Conservation (phyloP, 1,284 basidiomycete species). For the Rhodotorula sp. region DNA sequence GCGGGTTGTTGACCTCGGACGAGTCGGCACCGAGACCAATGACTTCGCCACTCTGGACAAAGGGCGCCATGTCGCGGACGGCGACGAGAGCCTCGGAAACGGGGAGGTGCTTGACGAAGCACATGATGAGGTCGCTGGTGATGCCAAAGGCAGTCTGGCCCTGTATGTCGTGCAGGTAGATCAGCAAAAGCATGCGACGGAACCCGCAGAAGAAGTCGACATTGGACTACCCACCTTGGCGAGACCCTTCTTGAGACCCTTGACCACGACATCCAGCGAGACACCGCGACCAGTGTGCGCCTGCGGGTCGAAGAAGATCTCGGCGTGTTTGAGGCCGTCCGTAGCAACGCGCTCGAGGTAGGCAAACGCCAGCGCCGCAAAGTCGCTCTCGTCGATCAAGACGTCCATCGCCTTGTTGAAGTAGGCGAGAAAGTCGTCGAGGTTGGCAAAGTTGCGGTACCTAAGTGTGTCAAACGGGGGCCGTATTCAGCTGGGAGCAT, state of each 20-base stretch:
- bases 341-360: slow-evolving; percentile 35
- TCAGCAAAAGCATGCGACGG: neutral
- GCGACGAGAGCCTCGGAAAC: slow-evolving; percentile 33
- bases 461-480: neutral
- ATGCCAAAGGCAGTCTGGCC: slow-evolving; percentile 40
- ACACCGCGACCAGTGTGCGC: slow-evolving; percentile 40
- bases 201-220: neutral
- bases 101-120: slow-evolving; percentile 40
- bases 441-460: slow-evolving; percentile 42
- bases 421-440: slow-evolving; percentile 43
- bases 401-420: slow-evolving; percentile 37
- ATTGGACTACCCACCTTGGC: slow-evolving; percentile 11
- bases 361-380: slow-evolving; percentile 36
- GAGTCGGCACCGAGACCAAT: slow-evolving; percentile 41
- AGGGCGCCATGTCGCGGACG: slow-evolving; percentile 33
- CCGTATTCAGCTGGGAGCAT: neutral
- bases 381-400: slow-evolving; percentile 39
- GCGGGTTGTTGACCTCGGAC: slow-evolving; percentile 40
- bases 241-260: slow-evolving; percentile 39
- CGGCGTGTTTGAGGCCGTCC: slow-evolving; percentile 40
- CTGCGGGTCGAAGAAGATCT: slow-evolving; percentile 44
- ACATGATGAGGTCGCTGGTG: slow-evolving; percentile 38
- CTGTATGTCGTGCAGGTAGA: neutral
- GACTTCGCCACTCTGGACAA: slow-evolving; percentile 34
- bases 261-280: slow-evolving; percentile 32